Conservation (phyloP, 2,329 filamentous ascomycete genomes). For the Aspergillus udagawae region DNA sequence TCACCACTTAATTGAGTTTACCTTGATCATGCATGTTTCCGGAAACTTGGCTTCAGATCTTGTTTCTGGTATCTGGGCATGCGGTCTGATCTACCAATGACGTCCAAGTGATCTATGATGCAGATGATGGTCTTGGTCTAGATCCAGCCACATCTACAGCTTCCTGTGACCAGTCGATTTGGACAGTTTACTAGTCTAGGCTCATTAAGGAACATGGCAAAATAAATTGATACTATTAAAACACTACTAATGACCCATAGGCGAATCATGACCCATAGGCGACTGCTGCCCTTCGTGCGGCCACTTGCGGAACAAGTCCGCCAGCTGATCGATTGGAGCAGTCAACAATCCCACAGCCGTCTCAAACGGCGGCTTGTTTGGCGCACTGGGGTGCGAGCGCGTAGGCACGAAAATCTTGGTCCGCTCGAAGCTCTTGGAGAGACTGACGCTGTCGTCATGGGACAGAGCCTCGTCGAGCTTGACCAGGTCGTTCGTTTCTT, state of each 20-base stretch:
- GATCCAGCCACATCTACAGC: background rate
- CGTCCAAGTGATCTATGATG: background rate
- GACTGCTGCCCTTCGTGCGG: constrained; percentile 22
- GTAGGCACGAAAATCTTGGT: constrained; percentile 52
- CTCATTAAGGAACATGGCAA: too few relatives aligned
- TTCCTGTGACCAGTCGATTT: background rate
- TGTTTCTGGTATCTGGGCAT: background rate
- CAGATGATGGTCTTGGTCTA: background rate
- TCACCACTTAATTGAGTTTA: background rate
- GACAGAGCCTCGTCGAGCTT: constrained; percentile 42
- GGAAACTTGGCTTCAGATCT: background rate
- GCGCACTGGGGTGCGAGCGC: constrained; percentile 48
- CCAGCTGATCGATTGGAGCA: constrained; percentile 53
- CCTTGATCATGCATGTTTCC: too few relatives aligned
- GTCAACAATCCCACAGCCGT: constrained; percentile 50
- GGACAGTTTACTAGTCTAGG: too few relatives aligned
- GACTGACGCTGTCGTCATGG: constrained; percentile 24
- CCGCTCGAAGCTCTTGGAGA: constrained; percentile 43
- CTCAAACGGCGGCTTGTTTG: constrained; percentile 53
- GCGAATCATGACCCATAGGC: background rate
- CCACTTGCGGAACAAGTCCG: constrained; percentile 53
- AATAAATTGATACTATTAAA: too few relatives aligned
- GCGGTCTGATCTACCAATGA: background rate
- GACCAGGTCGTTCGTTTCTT: constrained; percentile 47
- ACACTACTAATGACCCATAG: too few relatives aligned